Percentiles rank a stretch among this genome's conserved stretches.
These are phyloP conservation scores for Seminavis robusta DNA, from an alignment of 108 stramenopile species.

Conservation along the genomic window DNA sequence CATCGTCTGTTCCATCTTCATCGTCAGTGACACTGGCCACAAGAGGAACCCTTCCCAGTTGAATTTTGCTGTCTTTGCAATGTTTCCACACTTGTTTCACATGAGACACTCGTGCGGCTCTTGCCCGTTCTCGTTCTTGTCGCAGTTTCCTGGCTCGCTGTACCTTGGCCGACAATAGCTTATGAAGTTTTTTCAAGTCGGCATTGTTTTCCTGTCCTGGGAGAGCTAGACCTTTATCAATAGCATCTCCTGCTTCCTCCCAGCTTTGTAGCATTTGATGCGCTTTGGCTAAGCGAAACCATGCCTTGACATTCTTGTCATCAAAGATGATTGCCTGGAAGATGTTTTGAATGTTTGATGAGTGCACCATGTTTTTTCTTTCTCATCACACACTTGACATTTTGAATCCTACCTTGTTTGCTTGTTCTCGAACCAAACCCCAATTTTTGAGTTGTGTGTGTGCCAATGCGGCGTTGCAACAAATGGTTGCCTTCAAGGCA, in stretches of 20 bases:
- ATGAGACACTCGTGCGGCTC: constrained; percentile 70
- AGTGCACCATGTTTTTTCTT: not conserved
- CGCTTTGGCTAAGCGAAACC: constrained; percentile 85
- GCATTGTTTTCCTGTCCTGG: constrained; percentile 53
- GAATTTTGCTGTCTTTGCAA: constrained; percentile 62
- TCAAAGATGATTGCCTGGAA: constrained; percentile 58
- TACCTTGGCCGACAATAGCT: constrained; percentile 49
- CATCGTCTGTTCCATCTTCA: constrained; percentile 57
- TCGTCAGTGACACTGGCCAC: constrained; percentile 78
- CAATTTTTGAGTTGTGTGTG: constrained; percentile 86
- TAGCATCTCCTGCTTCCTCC: constrained; percentile 82
- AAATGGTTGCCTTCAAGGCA: constrained; percentile 61
- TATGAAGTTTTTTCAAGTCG: constrained; percentile 63
- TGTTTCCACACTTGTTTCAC: constrained; percentile 87
- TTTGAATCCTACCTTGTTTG: constrained; percentile 36
- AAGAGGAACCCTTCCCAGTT: constrained; percentile 72
- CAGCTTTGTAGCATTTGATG: constrained; percentile 74
- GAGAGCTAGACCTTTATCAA: constrained; percentile 67
- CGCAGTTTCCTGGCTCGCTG: constrained; percentile 61
- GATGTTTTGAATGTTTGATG: constrained; percentile 3
- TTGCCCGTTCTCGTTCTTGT: constrained; percentile 74
- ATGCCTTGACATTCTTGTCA: constrained; percentile 78
- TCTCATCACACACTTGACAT: not conserved
- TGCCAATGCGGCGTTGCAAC: constrained; percentile 74
- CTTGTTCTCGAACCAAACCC: constrained; percentile 76